Evolutionary conservation across 129 eudicot genomes (phyloP).

Genomic region (Erigeron canadensis): DNA sequence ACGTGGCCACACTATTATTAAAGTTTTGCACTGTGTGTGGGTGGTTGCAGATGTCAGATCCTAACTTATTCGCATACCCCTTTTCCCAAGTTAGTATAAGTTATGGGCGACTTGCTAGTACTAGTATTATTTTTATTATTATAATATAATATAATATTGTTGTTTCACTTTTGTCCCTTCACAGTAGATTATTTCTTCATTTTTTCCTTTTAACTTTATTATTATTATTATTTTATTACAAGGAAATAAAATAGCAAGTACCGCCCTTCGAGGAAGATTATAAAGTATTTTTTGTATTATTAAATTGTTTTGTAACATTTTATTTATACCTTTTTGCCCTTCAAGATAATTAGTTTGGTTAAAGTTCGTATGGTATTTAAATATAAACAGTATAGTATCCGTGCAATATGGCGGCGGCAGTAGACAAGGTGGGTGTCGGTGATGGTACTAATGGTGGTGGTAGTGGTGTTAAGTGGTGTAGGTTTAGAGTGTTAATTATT

Average conservation of each 20-base stretch:
- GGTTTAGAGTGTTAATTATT: no score
- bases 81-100: conserved; percentile 23
- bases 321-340: no score
- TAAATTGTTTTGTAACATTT: neutral
- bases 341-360: no score
- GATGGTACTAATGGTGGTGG: no score
- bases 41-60: conserved; percentile 37
- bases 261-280: conserved; percentile 22
- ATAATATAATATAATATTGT: neutral
- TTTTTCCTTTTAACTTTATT: no score
- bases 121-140: neutral
- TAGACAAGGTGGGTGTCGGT: no score
- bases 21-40: conserved; percentile 1
- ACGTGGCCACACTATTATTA: conserved; percentile 28
- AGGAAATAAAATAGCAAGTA: neutral
- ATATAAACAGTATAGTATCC: no score
- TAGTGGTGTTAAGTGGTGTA: no score
- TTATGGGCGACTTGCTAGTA: conserved; percentile 22
- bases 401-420: no score
- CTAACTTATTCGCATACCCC: conserved; percentile 31
- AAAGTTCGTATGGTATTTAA: no score
- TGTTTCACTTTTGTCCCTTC: conserved; percentile 10
- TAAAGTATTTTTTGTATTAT: conserved; percentile 5
- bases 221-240: neutral
- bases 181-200: neutral